Conservation (phyloP, 2,329 filamentous ascomycete species). For the Aspergillus floridensis region DNA sequence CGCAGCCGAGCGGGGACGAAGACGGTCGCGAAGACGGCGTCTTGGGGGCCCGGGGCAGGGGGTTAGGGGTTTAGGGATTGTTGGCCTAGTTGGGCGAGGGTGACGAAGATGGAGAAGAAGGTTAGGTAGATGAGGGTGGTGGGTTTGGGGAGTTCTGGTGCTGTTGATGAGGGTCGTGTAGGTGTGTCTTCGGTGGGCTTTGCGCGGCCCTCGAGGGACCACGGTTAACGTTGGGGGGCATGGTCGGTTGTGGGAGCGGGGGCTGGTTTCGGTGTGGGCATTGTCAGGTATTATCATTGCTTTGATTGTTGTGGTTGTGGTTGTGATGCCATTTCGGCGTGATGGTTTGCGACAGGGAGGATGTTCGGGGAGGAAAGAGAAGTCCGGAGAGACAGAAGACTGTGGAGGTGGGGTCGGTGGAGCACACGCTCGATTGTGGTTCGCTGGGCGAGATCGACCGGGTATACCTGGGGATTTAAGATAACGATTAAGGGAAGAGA, state of each 20-base stretch:
- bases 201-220: conserved; percentile 35
- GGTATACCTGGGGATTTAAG: too few species aligned
- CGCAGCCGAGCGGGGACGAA: conserved; percentile 77
- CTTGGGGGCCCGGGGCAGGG: conserved; percentile 62
- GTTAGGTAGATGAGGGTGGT: conserved; percentile 76
- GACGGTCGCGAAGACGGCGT: conserved; percentile 71
- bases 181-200: conserved; percentile 12
- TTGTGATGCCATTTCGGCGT: neutral
- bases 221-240: conserved; percentile 37
- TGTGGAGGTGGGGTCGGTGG: neutral
- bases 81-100: conserved; percentile 76
- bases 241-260: conserved; percentile 45
- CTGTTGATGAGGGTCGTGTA: conserved; percentile 9
- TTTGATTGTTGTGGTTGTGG: neutral
- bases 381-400: neutral
- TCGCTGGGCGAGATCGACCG: neutral
- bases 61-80: conserved; percentile 76
- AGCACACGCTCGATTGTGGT: neutral
- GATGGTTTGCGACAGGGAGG: neutral
- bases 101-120: conserved; percentile 81
- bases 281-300: neutral
- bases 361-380: too few species aligned
- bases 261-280: conserved; percentile 23
- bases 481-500: too few species aligned
- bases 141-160: too few species aligned